These are phyloP conservation scores for Neofusicoccum ribis DNA, from an alignment of 2,329 filamentous ascomycete species.

Conservation along the genomic window DNA sequence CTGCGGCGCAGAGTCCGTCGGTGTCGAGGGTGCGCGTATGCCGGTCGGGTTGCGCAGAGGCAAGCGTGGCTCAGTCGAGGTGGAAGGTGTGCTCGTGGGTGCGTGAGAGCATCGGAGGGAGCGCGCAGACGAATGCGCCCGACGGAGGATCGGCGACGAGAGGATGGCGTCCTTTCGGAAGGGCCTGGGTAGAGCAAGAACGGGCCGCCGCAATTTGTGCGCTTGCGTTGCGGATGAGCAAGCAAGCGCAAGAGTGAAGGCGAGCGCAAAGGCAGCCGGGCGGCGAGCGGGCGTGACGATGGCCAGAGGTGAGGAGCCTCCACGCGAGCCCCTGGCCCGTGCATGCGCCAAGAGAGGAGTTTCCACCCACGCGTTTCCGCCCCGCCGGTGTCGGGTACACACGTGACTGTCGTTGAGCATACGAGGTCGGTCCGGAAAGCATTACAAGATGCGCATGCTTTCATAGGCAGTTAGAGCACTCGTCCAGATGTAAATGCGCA, in stretches of 20 bases:
- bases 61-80: background rate
- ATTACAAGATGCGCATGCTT: too few species aligned
- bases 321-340: background rate
- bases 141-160: background rate
- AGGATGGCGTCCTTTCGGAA: background rate
- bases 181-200: background rate
- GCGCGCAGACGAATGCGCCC: background rate
- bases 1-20: background rate
- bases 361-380: too few species aligned
- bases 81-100: background rate
- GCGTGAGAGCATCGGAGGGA: background rate
- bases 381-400: too few species aligned
- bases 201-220: background rate
- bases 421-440: too few species aligned
- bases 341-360: background rate
- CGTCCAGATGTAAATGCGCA: too few species aligned
- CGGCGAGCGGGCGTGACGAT: background rate
- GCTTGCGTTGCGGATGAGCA: background rate
- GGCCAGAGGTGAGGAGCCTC: conserved; percentile 4
- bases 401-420: too few species aligned
- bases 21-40: background rate
- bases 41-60: background rate
- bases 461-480: too few species aligned
- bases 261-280: background rate
- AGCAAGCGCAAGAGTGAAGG: background rate